Evolutionary conservation across 225 moss, liverwort and hornwort species (phyloP), one percentile per base, ranked within the genome.

Genomic region (Straminergon stramineum): DNA sequence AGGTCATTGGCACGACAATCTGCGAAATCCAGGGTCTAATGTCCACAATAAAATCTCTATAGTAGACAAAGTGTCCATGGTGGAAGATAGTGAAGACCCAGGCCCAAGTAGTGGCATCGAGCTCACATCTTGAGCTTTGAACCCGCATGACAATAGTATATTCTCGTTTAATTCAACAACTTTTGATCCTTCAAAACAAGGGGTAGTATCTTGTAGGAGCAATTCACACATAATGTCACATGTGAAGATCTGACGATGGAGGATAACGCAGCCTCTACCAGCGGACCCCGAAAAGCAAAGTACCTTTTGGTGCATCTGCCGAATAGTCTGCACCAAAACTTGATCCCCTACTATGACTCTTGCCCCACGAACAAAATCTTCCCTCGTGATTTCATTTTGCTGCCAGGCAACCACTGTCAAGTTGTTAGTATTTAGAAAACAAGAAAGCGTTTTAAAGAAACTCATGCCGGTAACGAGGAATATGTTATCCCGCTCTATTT

Each of bases 321-420:
- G 97, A 84, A 99, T 97, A 71, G 99, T 97, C 93, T 97, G 95
- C 64, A 99, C 95, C 91, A 97, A 90, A 85, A 99, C 96, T 61
- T 95, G 91, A 89, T 99, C 99, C 88, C 99, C 99, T 74, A 95
- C 99, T 88, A 99, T 96, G 41, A 94, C 94, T 95, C 99, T 92
- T 65, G 97, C 97, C 84, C 99, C 99, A 91, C 99, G 93, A 43
- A 99, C 96, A 86, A 99, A 99, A 87, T 99, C 99, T 88, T 99
- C 99, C 90, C 99, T 94, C 83, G 97, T 94, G 53, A 97, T 99
- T 88, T 99, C 99, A 90, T 93, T 95, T 93, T 92, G 92, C 99
- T 99, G 95, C 90, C 74, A 91, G 82, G 70, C 35, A 77, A 66
- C 28, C 63, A 87, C 71, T n/a, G 43, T 79, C 79, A 71, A 60